Evolutionary conservation across 495 filamentous ascomycete species (phyloP).

Genomic region (Neurospora sp.): DNA sequence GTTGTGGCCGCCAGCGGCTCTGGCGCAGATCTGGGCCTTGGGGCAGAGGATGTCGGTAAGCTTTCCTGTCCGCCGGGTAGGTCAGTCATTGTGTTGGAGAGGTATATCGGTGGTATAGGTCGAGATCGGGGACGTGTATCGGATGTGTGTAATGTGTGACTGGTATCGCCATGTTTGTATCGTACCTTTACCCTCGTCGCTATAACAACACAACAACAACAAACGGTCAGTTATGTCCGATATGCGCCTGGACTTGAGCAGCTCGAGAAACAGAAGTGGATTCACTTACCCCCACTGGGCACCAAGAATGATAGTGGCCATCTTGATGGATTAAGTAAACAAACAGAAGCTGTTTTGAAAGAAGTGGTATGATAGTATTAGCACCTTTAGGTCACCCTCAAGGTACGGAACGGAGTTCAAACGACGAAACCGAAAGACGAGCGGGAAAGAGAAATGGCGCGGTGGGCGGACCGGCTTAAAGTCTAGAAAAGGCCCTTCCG

Average conservation of each 20-base stretch:
- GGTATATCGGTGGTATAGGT: background rate
- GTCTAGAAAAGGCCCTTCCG: background rate
- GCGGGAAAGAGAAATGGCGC: conserved; percentile 8
- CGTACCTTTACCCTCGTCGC: conserved; percentile 67
- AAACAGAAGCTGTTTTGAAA: background rate
- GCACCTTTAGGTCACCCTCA: background rate
- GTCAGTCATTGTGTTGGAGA: conserved; percentile 39
- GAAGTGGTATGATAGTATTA: background rate
- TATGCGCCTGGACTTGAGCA: conserved; percentile 1
- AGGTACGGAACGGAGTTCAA: background rate
- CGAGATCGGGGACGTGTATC: background rate
- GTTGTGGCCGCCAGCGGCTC: conserved; percentile 26
- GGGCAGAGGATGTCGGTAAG: conserved; percentile 31
- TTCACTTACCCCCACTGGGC: conserved; percentile 18
- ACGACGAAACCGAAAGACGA: conserved; percentile 1
- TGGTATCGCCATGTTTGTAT: background rate
- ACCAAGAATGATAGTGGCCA: conserved; percentile 23
- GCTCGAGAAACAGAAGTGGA: background rate
- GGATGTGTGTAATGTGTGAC: background rate
- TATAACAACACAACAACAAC: conserved; percentile 28
- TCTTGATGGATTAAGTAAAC: conserved; percentile 1
- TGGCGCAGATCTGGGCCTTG: conserved; percentile 27
- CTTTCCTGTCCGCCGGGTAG: conserved; percentile 21
- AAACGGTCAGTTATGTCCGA: background rate
- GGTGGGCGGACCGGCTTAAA: background rate